Percentiles rank a stretch among this genome's conserved stretches.
These are phyloP conservation scores for Kurtzmaniella quercitrusa DNA, from an alignment of 1,139 yeast genomes.

Conservation along the genomic window DNA sequence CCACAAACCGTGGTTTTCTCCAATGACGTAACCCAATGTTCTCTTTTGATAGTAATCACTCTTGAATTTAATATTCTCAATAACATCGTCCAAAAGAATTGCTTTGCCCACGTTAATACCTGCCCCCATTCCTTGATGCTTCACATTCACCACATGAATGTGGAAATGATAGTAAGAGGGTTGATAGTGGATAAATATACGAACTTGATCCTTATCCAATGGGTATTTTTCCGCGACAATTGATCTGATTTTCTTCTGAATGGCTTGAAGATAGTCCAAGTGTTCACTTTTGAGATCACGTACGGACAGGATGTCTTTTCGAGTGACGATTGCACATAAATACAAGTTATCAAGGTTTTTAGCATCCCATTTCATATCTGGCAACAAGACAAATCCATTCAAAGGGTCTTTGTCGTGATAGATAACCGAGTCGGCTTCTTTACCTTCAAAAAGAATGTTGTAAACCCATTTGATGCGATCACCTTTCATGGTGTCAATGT, in stretches of 20 bases:
- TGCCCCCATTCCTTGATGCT: slow-evolving; percentile 68
- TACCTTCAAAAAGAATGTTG: slow-evolving; percentile 76
- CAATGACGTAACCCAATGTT: slow-evolving; percentile 54
- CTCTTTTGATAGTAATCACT: slow-evolving; percentile 45
- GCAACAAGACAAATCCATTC: slow-evolving; percentile 59
- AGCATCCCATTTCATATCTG: slow-evolving; percentile 95
- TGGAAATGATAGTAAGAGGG: slow-evolving; percentile 97
- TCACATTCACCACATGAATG: slow-evolving; percentile 79
- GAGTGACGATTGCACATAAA: slow-evolving; percentile 70
- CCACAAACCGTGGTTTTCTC: slow-evolving; percentile 83
- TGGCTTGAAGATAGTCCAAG: slow-evolving; percentile 47
- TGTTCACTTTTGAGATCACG: slow-evolving; percentile 69
- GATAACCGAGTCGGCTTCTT: slow-evolving; percentile 77
- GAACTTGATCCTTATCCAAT: slow-evolving; percentile 44
- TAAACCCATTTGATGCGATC: slow-evolving; percentile 85
- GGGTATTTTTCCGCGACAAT: slow-evolving; percentile 45
- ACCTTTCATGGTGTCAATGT: slow-evolving; percentile 72
- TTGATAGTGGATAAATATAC: slow-evolving; percentile 84
- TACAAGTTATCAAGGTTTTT: slow-evolving; percentile 65
- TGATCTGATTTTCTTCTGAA: slow-evolving; percentile 42
- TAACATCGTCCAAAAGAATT: slow-evolving; percentile 72
- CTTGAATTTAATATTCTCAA: slow-evolving; percentile 56
- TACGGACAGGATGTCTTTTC: slow-evolving; percentile 67
- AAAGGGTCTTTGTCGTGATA: slow-evolving; percentile 54
- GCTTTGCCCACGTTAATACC: slow-evolving; percentile 81